Evolutionary conservation across 1,284 basidiomycete genomes (phyloP), one percentile per base, ranked within the genome.

Genomic region (Puccinia triticina): DNA sequence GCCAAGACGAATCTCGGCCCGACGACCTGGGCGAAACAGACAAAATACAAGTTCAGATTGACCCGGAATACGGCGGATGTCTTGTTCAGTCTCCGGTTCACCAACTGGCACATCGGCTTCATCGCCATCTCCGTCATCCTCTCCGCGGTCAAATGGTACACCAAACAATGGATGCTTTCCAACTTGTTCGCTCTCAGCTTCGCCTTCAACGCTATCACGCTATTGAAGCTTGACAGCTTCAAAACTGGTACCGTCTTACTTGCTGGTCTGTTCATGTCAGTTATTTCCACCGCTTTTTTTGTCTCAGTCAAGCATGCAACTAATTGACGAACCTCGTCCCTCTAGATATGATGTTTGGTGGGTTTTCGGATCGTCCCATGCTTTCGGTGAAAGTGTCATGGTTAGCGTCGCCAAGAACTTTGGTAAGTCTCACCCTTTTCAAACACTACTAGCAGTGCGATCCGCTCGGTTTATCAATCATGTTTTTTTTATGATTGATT

Each of bases 151-250:
- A 86, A 82, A 88, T 76, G 83, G 72, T 66, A 88, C 16, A 89
- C 89, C 75, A 91, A 90, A 86, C 92, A 93, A 55, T 92, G 91
- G 83, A 85, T 95, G 43, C 88, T 95, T 34, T 93, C 92, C 59
- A 93, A 98, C 87, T 86, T 95, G 46, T 89, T 98, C 12, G 93
- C 92, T 0, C 89, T 98, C 57, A 93, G 93, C 0, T 93, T 98
- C 86, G 91, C 93, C 14, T 91, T 93, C 86, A 93, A 93, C 84
- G 92, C 94, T 0, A 89, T 99, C 78, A 90, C 91, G 34, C 88
- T 96, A 83, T 89, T 98, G 85, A 93, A 92, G 86, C 88, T 99
- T 57, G 96, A 99, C 88, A 93, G 93, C 26, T 97, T 98, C 89
- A 88, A 90, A 85, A 98, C 96, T 8, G 96, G 95, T 1, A 90